phyloP scores from a whole-genome alignment of 805 yeast species.

The Ascoidea asiatica region DNA sequence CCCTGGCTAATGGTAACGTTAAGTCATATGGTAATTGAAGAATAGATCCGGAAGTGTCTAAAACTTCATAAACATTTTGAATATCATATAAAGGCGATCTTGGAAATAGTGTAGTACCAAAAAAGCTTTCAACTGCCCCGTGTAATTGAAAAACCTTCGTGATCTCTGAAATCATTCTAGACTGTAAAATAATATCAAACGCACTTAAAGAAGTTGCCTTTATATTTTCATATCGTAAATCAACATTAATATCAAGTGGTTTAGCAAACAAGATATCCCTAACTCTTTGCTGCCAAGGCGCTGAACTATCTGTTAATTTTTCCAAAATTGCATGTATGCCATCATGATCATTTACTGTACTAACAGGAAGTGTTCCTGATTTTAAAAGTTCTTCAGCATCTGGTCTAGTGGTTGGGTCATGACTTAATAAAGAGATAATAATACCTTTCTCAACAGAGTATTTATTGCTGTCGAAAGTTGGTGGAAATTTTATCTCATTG shows the following conservation, averaged over 20 bases:
- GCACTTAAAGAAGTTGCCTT: constrained; percentile 14
- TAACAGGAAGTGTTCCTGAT: constrained; percentile 78
- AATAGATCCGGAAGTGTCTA: constrained; percentile 80
- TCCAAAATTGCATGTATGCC: constrained; percentile 78
- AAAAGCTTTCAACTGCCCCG: constrained; percentile 74
- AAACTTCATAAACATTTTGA: constrained; percentile 60
- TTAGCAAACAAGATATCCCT: constrained; percentile 76
- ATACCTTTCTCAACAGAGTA: constrained; percentile 50
- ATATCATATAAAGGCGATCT: constrained; percentile 58
- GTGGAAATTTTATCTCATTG: constrained; percentile 53
- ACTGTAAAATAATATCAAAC: constrained; percentile 41
- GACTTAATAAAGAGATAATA: constrained; percentile 55
- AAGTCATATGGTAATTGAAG: constrained; percentile 83
- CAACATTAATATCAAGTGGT: constrained; percentile 75
- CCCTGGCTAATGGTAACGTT: constrained; percentile 80
- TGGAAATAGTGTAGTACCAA: constrained; percentile 63
- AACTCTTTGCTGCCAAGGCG: constrained; percentile 91
- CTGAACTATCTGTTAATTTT: constrained; percentile 76
- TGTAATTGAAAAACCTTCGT: constrained; percentile 57
- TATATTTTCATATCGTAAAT: constrained; percentile 59
- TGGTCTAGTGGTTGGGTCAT: constrained; percentile 69
- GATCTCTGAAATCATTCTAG: constrained; percentile 47
- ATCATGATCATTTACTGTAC: constrained; percentile 61
- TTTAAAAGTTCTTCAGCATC: constrained; percentile 62
- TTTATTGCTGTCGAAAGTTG: constrained; percentile 41